Conservation (phyloP, 768 basidiomycete species). For the Naganishia vaughanmartiniae region DNA sequence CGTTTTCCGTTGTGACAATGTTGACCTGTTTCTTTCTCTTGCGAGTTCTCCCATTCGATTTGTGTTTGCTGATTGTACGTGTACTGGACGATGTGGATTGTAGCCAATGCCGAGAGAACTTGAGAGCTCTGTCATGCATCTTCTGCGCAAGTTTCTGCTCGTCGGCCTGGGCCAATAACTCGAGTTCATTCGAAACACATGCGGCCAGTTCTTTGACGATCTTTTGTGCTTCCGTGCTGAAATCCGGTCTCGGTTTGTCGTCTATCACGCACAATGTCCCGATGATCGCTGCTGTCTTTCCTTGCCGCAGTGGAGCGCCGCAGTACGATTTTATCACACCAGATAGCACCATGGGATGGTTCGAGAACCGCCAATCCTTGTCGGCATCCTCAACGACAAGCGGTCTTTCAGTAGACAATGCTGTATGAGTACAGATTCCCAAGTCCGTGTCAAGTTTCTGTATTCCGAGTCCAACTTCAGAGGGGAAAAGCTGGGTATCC, state of each 20-base stretch:
- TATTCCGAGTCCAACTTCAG: constrained; percentile 31
- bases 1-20: neutral
- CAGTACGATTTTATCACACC: constrained; percentile 43
- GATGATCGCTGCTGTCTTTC: constrained; percentile 40
- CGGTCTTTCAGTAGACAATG: constrained; percentile 36
- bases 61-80: constrained; percentile 29
- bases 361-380: constrained; percentile 47
- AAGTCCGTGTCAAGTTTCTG: constrained; percentile 34
- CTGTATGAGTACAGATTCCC: constrained; percentile 45
- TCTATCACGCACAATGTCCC: constrained; percentile 48
- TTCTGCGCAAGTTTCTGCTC: constrained; percentile 39
- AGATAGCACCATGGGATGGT: constrained; percentile 41
- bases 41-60: constrained; percentile 5
- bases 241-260: constrained; percentile 40
- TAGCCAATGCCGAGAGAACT: constrained; percentile 46
- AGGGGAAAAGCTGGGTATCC: constrained; percentile 41
- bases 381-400: constrained; percentile 41
- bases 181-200: constrained; percentile 48
- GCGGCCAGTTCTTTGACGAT: constrained; percentile 45
- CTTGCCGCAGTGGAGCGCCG: constrained; percentile 43
- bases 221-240: constrained; percentile 32
- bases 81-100: constrained; percentile 38
- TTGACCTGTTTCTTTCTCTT: neutral
- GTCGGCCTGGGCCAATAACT: constrained; percentile 43
- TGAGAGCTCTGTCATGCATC: constrained; percentile 49